Conservation (phyloP, 495 filamentous ascomycete species). For the Lepraria neglecta region DNA sequence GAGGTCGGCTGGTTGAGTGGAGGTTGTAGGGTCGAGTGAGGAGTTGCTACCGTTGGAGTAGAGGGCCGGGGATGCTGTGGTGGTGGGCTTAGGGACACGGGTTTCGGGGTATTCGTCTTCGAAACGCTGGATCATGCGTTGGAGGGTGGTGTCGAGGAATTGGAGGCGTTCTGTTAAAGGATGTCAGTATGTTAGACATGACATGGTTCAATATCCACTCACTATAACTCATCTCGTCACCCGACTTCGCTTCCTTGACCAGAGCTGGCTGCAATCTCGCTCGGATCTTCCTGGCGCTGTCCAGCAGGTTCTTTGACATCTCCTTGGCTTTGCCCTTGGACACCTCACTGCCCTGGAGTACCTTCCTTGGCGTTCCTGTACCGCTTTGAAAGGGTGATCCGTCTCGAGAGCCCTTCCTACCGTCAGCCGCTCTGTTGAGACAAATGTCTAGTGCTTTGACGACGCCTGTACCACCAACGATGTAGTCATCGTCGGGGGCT, state of each 20-base stretch:
- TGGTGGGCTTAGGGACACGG: conserved; percentile 40
- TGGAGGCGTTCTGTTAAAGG: conserved; percentile 61
- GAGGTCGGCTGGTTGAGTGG: conserved; percentile 53
- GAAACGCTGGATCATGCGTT: conserved; percentile 87
- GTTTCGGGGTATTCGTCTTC: conserved; percentile 95
- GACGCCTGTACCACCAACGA: conserved; percentile 90
- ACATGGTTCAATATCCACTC: conserved; percentile 38
- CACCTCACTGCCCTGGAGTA: conserved; percentile 38
- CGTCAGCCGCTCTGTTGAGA: conserved; percentile 59
- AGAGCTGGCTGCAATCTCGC: conserved; percentile 77
- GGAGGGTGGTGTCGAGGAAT: conserved; percentile 84
- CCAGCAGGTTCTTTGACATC: conserved; percentile 83
- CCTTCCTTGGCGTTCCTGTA: conserved; percentile 47
- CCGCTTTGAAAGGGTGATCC: conserved; percentile 43
- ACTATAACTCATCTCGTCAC: conserved; percentile 69
- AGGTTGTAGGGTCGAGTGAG: conserved; percentile 34
- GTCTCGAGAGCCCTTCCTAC: conserved; percentile 36
- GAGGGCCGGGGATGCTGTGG: conserved; percentile 24
- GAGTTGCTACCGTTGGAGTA: conserved; percentile 36
- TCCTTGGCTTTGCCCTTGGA: conserved; percentile 69
- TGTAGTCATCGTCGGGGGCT: conserved; percentile 86
- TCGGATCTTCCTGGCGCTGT: conserved; percentile 81
- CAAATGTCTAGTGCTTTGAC: conserved; percentile 91
- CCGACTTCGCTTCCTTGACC: conserved; percentile 62
- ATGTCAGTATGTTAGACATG: conserved; percentile 23